Evolutionary conservation across 768 basidiomycete species (phyloP), one percentile per base, ranked within the genome.

Genomic region (Dioszegia aurantiaca): DNA sequence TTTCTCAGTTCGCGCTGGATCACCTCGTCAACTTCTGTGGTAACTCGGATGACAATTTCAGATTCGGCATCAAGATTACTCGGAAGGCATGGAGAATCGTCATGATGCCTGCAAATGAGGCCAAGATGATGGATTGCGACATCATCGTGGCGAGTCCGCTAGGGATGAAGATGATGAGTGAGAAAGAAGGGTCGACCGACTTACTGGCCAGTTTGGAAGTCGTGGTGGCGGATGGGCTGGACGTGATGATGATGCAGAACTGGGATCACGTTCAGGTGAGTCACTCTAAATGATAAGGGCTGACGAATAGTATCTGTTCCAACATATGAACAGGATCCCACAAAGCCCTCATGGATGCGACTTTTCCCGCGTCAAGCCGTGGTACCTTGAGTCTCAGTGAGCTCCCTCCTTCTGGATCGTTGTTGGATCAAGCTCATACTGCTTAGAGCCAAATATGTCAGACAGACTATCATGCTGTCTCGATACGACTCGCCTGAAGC

Each of bases 231-330:
- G 95, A 98, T 74, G 92, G 95, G 69, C 81, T 90, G 80, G 91
- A 98, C 75, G 87, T 87, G 2, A 82, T 98, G 67, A 83, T 84
- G 3, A 98, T 98, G 95, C 95, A 98, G 79, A 99, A 99, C 68
- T 99, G 95, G 95, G 92, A 97, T 37, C 95, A 98, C 70, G 82
- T 93, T 19, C 89, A 95, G 82, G 93, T 90, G 71, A 33, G 80
- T 69, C 21, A 17, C 27, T 8, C 16, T n/a, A 23, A 19, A 4
- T 19, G 23, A 23, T 10, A 26, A 56, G 39, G 12, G 42, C 23
- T 44, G 41, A 14, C 26, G 39, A 9, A 27, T 45, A 95, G 92
- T 91, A 88, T 72, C 83, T 95, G 48, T 82, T 99, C 65, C 84
- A 84, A 5, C 83, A 87, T 64, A 77, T 97, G 59, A 98, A 97